A percentile compares a stretch with the other conserved stretches of the same genome.
Conservation (phyloP, 441 rosid genomes). For the Macaranga tanarius region DNA sequence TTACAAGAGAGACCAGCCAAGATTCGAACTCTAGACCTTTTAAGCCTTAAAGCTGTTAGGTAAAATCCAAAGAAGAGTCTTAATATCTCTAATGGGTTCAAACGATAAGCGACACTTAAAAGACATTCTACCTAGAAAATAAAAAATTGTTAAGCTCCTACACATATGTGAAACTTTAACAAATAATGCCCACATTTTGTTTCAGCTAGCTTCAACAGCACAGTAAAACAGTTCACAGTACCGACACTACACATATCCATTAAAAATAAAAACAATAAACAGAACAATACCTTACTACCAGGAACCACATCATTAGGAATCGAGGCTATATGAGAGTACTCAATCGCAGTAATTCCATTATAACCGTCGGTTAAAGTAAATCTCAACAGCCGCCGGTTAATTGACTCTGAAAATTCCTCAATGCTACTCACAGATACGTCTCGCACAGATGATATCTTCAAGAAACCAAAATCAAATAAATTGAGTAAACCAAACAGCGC, state of each 20-base stretch:
- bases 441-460: constrained; percentile 61
- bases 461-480: constrained; percentile 2
- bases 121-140: too few relatives aligned
- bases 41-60: too few relatives aligned
- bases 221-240: too few relatives aligned
- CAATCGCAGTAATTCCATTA: constrained; percentile 64
- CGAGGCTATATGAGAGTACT: constrained; percentile 58
- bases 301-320: constrained; percentile 62
- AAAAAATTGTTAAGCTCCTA: too few relatives aligned
- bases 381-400: constrained; percentile 50
- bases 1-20: too few relatives aligned
- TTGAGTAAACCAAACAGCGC: background rate
- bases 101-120: too few relatives aligned
- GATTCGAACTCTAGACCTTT: too few relatives aligned
- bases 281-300: constrained; percentile 73
- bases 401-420: constrained; percentile 49
- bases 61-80: too few relatives aligned
- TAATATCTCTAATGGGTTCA: too few relatives aligned
- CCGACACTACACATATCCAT: background rate
- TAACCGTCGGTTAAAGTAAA: constrained; percentile 68
- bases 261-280: background rate
- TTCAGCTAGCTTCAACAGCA: too few relatives aligned
- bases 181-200: too few relatives aligned
- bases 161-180: too few relatives aligned
- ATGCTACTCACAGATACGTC: constrained; percentile 72